These are phyloP conservation scores for Lachnellula hyalina DNA, from an alignment of 2,329 filamentous ascomycete species.

Conservation along the genomic window DNA sequence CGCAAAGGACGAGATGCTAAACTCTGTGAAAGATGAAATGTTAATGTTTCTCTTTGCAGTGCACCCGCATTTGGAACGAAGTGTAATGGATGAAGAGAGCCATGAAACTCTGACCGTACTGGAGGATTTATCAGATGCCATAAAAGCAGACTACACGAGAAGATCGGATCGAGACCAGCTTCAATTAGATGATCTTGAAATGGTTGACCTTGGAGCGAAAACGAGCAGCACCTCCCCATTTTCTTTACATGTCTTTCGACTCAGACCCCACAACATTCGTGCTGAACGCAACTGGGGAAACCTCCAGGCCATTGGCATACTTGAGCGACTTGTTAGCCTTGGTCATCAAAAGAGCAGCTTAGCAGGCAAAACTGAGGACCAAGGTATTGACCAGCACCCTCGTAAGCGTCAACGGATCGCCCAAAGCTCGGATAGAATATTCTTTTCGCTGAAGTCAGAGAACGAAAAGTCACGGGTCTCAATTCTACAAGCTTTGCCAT, in stretches of 20 bases:
- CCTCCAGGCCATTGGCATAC: slow-evolving; percentile 51
- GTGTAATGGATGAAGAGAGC: slow-evolving; percentile 40
- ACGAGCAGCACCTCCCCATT: slow-evolving; percentile 30
- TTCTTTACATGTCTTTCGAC: slow-evolving; percentile 46
- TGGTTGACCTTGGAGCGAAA: slow-evolving; percentile 33
- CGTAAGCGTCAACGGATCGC: slow-evolving; percentile 29
- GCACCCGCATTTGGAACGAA: slow-evolving; percentile 55
- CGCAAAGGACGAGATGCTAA: slow-evolving; percentile 50
- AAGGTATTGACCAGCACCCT: slow-evolving; percentile 18
- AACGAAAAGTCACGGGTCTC: slow-evolving; percentile 21
- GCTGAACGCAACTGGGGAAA: slow-evolving; percentile 57
- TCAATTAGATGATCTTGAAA: slow-evolving; percentile 68
- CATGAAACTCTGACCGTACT: slow-evolving; percentile 39
- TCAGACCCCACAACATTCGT: slow-evolving; percentile 47
- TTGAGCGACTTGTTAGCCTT: slow-evolving; percentile 40
- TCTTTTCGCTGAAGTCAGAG: slow-evolving; percentile 22
- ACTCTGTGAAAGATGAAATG: slow-evolving; percentile 69
- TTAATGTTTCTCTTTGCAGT: slow-evolving; percentile 65
- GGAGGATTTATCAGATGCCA: slow-evolving; percentile 60
- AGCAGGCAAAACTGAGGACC: slow-evolving; percentile 5
- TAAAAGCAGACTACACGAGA: slow-evolving; percentile 75
- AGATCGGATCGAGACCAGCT: slow-evolving; percentile 67
- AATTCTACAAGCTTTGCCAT: slow-evolving; percentile 49
- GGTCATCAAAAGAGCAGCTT: slow-evolving; percentile 10
- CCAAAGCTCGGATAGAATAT: slow-evolving; percentile 21